Evolutionary conservation across 2,329 filamentous ascomycete genomes (phyloP), one percentile per base, ranked within the genome.

Genomic region (Dactylellina drechsleri): DNA sequence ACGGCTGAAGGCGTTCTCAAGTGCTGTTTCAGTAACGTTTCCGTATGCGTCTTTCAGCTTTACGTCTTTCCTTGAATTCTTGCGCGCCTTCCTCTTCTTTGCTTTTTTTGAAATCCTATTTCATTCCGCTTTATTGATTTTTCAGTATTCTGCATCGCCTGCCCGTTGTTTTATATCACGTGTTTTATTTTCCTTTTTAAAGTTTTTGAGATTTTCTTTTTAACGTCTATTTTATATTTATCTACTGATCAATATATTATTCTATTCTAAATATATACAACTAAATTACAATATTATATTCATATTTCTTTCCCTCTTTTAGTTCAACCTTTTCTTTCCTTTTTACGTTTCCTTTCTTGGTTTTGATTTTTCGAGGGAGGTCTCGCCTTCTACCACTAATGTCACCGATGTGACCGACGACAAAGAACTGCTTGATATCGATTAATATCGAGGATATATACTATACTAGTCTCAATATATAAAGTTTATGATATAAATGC

Each of bases 1-100:
- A 68, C 56, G 65, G 65, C 65, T 61, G 65, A 68, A 68, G 65
- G 65, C 65, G 65, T 68, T 68, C 57, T 45, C 47, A 68, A 59
- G 64, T 67, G 53, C 53, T 66, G 28, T 60, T 49, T 60, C 57
- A 60, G 57, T 68, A 54, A 59, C 12, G 13, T 45, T 31, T 49
- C 31, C 31, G 31, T 36, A 36, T 36, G 31, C 31, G 31, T 36
- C 31, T 36, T 36, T 36, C 31, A 36, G 31, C 31, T 36, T 36
- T 36, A 57, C 28, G 28, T 26, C 40, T 52, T 50, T 40, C 28
- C 52, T 45, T 16, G 16, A 41, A 40, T 12, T 64, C 26, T 62
- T 36, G 31, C 31, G 31, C n/a, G 40, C 4, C n/a, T 58, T 36
- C 16, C 20, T 58, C 8, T 50, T 20, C 23, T 64, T 64, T 20